A percentile compares a stretch with the other conserved stretches of the same genome.
phyloP scores from a whole-genome alignment of 2,329 filamentous ascomycete genomes.

The Penicillium sp. region DNA sequence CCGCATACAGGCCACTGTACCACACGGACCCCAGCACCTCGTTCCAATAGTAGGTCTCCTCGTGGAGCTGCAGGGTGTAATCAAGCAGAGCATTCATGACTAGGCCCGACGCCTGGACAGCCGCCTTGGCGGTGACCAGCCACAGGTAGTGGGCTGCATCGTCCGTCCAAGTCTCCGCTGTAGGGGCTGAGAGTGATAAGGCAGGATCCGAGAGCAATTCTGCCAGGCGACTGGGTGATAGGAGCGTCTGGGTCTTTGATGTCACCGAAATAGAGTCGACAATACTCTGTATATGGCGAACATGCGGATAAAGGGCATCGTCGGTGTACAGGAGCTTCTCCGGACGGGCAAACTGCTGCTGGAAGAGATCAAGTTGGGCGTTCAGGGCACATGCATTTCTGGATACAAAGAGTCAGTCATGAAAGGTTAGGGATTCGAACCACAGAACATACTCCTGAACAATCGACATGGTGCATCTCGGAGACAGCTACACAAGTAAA shows the following conservation, averaged over 20 bases:
- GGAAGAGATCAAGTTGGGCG: constrained; percentile 53
- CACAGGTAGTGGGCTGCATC: constrained; percentile 81
- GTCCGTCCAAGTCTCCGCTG: constrained; percentile 19
- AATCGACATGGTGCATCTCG: constrained; percentile 18
- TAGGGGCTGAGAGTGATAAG: constrained; percentile 39
- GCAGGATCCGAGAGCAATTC: constrained; percentile 49
- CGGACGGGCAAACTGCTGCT: constrained; percentile 37
- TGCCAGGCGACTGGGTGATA: constrained; percentile 58
- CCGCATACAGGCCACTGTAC: constrained; percentile 73
- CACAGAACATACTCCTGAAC: constrained; percentile 19
- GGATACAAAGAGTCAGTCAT: not conserved
- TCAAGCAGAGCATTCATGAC: constrained; percentile 72
- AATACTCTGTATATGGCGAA: constrained; percentile 57
- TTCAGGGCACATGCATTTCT: constrained; percentile 56
- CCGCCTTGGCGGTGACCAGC: constrained; percentile 84
- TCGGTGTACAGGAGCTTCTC: constrained; percentile 20
- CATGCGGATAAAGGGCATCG: constrained; percentile 25
- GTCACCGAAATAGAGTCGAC: constrained; percentile 67
- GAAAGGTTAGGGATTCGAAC: not conserved
- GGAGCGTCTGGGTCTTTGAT: constrained; percentile 57
- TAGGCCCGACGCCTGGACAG: constrained; percentile 81
- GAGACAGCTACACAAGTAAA: not conserved
- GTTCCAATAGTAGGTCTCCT: constrained; percentile 96
- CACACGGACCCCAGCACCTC: constrained; percentile 73
- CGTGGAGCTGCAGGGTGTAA: constrained; percentile 73